phyloP scores from a whole-genome alignment of 2,329 filamentous ascomycete genomes.

The Septoria petroselini region DNA sequence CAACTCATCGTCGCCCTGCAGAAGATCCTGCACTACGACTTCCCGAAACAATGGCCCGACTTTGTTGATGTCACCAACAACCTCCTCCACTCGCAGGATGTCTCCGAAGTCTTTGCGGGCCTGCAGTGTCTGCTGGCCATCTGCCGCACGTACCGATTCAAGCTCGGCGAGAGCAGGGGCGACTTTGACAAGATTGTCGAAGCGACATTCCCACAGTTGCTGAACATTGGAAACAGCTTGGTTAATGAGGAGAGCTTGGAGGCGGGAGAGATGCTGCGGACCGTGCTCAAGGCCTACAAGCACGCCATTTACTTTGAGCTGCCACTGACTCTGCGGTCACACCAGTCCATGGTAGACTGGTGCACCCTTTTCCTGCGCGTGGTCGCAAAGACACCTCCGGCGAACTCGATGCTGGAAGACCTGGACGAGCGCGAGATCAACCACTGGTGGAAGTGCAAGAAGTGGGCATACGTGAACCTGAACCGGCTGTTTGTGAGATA shows the following conservation, averaged over 20 bases:
- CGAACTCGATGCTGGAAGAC: constrained; percentile 74
- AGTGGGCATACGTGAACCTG: constrained; percentile 97
- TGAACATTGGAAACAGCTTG: constrained; percentile 82
- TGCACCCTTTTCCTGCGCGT: constrained; percentile 91
- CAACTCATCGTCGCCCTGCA: constrained; percentile 93
- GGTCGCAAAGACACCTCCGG: constrained; percentile 78
- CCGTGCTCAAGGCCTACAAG: constrained; percentile 95
- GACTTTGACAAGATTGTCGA: constrained; percentile 96
- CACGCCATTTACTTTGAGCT: constrained; percentile 95
- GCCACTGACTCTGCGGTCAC: constrained; percentile 70
- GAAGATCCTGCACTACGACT: constrained; percentile 94
- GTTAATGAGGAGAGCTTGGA: constrained; percentile 89
- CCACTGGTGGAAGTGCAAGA: constrained; percentile 99
- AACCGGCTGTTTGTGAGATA: constrained; percentile 94
- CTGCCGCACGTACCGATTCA: constrained; percentile 93
- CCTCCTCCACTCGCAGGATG: constrained; percentile 81
- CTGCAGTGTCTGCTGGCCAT: constrained; percentile 91
- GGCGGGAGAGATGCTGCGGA: constrained; percentile 92
- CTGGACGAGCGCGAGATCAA: constrained; percentile 83
- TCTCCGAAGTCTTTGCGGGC: constrained; percentile 83
- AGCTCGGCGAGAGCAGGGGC: constrained; percentile 72
- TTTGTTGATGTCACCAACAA: constrained; percentile 92
- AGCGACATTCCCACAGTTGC: constrained; percentile 80
- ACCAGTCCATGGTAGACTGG: constrained; percentile 86
- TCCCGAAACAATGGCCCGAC: constrained; percentile 87